Percentiles rank a stretch among this genome's conserved stretches.
Evolutionary conservation across 164 flowering plant genomes (phyloP).

Genomic region (Chloranthus sessilifolius): DNA sequence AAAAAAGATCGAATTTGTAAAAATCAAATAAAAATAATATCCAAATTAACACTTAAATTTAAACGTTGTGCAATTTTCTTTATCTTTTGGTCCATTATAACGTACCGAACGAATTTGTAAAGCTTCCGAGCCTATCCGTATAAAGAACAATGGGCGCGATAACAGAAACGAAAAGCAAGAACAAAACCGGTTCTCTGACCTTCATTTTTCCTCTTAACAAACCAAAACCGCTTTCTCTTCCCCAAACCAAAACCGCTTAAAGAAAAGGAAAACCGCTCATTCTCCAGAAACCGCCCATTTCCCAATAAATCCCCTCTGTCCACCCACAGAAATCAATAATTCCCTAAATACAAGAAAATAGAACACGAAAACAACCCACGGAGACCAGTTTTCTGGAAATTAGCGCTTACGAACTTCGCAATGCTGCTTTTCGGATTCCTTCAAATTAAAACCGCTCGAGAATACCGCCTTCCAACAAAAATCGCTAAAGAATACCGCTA

Average conservation of each 20-base stretch:
- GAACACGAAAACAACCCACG: too few species aligned
- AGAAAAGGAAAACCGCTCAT: conserved; percentile 6
- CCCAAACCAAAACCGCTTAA: conserved; percentile 3
- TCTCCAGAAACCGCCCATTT: background rate
- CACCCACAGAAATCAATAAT: background rate
- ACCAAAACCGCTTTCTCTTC: conserved; percentile 8
- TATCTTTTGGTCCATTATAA: background rate
- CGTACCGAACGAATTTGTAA: conserved; percentile 37
- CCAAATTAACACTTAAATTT: background rate
- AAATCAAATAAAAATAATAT: background rate
- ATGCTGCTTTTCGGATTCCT: too few species aligned
- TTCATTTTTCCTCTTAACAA: conserved; percentile 16
- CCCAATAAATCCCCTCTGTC: background rate
- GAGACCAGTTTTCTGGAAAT: too few species aligned
- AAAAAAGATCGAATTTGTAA: background rate
- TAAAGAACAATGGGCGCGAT: conserved; percentile 76
- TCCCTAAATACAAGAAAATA: background rate
- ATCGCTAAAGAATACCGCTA: too few species aligned
- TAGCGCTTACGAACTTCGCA: too few species aligned
- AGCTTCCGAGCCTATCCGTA: conserved; percentile 54
- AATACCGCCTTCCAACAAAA: too few species aligned
- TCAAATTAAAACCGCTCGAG: too few species aligned
- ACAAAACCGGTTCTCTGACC: conserved; percentile 51
- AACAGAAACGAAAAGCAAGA: conserved; percentile 60
- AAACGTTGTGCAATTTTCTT: background rate